These are phyloP conservation scores for Carex pumila DNA, from an alignment of 176 grass and related monocot genomes.

Conservation along the genomic window DNA sequence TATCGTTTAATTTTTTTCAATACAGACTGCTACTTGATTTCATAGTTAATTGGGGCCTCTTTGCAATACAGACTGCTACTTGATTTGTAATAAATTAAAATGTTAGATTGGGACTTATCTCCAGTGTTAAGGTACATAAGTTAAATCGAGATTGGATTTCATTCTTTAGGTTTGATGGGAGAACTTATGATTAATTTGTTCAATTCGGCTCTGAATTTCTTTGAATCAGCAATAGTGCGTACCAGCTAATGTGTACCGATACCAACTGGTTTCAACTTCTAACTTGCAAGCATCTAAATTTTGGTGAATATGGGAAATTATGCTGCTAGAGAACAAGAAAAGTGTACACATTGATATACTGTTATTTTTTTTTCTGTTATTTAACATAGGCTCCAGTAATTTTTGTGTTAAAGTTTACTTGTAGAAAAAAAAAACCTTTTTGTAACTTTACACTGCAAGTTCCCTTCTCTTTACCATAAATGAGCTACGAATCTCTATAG, in stretches of 20 bases:
- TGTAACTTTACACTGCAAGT: background rate
- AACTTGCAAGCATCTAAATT: background rate
- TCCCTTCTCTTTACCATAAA: background rate
- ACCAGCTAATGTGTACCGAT: background rate
- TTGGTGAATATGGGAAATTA: slow-evolving; percentile 71
- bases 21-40: background rate
- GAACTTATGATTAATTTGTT: background rate
- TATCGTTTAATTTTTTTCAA: background rate
- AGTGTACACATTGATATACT: background rate
- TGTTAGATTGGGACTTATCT: background rate
- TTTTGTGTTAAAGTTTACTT: background rate
- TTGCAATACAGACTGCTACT: background rate
- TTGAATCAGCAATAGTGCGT: too few relatives aligned
- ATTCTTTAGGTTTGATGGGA: background rate
- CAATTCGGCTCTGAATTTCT: too few relatives aligned
- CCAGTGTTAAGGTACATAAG: background rate
- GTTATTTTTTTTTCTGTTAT: background rate
- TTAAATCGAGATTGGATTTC: background rate
- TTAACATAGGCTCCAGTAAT: background rate
- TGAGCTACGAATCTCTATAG: background rate
- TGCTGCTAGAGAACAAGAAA: slow-evolving; percentile 77
- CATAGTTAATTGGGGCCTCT: background rate
- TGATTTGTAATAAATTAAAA: background rate
- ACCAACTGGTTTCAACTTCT: background rate
- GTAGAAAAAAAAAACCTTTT: background rate